These are phyloP conservation scores for Phialemonium atrogriseum DNA, from an alignment of 2,329 filamentous ascomycete genomes.

Conservation along the genomic window DNA sequence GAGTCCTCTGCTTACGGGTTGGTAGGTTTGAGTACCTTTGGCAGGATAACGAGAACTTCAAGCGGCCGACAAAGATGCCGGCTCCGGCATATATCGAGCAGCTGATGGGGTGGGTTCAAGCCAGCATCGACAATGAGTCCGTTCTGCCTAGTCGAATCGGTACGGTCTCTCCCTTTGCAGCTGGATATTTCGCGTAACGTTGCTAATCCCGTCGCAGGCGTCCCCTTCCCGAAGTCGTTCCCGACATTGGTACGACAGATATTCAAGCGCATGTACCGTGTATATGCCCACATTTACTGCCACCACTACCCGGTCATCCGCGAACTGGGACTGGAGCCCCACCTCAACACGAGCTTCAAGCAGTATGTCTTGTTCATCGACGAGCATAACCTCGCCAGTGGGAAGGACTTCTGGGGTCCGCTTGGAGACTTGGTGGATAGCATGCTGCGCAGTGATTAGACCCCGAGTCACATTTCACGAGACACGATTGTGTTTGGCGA, in stretches of 20 bases:
- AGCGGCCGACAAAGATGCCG: conserved; percentile 94
- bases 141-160: conserved; percentile 92
- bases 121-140: conserved; percentile 89
- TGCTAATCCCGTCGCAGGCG: conserved; percentile 42
- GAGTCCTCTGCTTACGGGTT: conserved; percentile 5
- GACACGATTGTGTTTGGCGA: too few species aligned
- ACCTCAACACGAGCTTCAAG: conserved; percentile 99
- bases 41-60: conserved; percentile 93
- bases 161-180: conserved; percentile 23
- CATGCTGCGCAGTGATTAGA: conserved; percentile 94
- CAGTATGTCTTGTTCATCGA: conserved; percentile 98
- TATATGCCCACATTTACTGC: conserved; percentile 99
- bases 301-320: conserved; percentile 97
- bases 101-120: conserved; percentile 93
- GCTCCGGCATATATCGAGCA: conserved; percentile 97
- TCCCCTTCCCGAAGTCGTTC: conserved; percentile 92
- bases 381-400: conserved; percentile 85
- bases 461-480: too few species aligned
- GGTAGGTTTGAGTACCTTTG: conserved; percentile 92
- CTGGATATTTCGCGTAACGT: conserved; percentile 7
- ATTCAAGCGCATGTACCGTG: conserved; percentile 97
- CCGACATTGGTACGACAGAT: conserved; percentile 83
- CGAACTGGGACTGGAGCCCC: conserved; percentile 88
- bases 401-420: conserved; percentile 96
- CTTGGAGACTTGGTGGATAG: conserved; percentile 93